phyloP scores from a whole-genome alignment of 2,329 filamentous ascomycete genomes.

The Tolypocladium inflatum region DNA sequence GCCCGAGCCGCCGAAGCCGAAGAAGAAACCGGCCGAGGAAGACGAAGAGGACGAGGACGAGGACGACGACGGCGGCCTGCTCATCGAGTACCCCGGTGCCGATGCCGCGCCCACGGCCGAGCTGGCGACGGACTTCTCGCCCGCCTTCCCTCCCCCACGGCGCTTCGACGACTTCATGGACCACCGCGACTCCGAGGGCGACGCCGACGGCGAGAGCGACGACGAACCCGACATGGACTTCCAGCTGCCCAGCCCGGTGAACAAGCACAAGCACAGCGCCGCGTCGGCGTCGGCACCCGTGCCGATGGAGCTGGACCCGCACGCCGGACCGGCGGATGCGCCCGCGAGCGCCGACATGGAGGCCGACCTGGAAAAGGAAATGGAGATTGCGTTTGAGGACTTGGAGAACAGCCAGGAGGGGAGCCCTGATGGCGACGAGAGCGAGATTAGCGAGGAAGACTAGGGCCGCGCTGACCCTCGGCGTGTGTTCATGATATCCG shows the following conservation, averaged over 20 bases:
- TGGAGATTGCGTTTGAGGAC: slow-evolving; percentile 41
- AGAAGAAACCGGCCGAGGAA: slow-evolving; percentile 24
- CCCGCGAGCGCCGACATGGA: slow-evolving; percentile 21
- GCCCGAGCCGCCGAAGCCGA: slow-evolving; percentile 18
- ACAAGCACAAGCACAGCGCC: slow-evolving; percentile 16
- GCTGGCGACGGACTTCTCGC: slow-evolving; percentile 34
- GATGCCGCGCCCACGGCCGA: slow-evolving; percentile 21
- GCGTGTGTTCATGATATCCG: background rate
- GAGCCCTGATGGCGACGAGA: slow-evolving; percentile 46
- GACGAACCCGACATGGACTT: slow-evolving; percentile 40
- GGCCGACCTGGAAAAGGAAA: slow-evolving; percentile 37
- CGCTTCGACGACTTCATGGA: slow-evolving; percentile 46
- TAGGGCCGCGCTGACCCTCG: slow-evolving; percentile 17
- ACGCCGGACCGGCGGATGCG: slow-evolving; percentile 17
- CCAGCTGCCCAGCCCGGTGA: slow-evolving; percentile 44
- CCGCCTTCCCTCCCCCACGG: slow-evolving; percentile 35
- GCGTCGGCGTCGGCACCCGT: slow-evolving; percentile 19
- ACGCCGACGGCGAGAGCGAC: slow-evolving; percentile 36
- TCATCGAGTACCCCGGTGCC: slow-evolving; percentile 49
- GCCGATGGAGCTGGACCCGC: slow-evolving; percentile 17
- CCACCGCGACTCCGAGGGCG: slow-evolving; percentile 34
- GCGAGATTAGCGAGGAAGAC: slow-evolving; percentile 59
- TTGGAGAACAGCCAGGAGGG: slow-evolving; percentile 44
- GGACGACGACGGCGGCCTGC: slow-evolving; percentile 45
- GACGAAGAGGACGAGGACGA: slow-evolving; percentile 44